Conservation (phyloP, 1,139 yeast genomes). For the Entelexis sorbosivorans region DNA sequence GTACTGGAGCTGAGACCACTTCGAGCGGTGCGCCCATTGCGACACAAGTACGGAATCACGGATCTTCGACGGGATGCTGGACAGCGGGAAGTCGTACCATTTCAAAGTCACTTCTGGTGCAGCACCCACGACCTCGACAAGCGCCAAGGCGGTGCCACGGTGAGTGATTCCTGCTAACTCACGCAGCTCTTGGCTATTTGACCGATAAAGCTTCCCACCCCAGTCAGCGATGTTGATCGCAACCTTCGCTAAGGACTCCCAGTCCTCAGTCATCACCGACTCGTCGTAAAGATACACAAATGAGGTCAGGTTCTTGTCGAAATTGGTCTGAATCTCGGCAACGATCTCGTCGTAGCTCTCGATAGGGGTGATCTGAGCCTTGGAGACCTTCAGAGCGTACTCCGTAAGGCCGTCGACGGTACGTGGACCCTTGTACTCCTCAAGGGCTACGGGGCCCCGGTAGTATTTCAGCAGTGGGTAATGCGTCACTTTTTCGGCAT, state of each 20-base stretch:
- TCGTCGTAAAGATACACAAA: constrained; percentile 34
- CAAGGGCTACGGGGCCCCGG: constrained; percentile 27
- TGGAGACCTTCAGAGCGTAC: constrained; percentile 18
- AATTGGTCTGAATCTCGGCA: constrained; percentile 11
- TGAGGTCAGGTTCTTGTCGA: constrained; percentile 20
- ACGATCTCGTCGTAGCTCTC: constrained; percentile 12
- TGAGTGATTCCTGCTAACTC: constrained; percentile 21
- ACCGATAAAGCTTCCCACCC: constrained; percentile 29
- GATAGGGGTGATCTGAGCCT: constrained; percentile 20
- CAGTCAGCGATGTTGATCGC: constrained; percentile 30
- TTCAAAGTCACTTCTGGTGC: constrained; percentile 9
- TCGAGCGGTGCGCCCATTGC: constrained; percentile 17
- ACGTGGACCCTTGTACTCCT: constrained; percentile 26
- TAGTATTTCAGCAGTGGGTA: constrained; percentile 31
- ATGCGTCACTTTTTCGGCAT: constrained; percentile 26
- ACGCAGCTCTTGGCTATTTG: constrained; percentile 28
- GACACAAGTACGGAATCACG: constrained; percentile 17
- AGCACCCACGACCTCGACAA: constrained; percentile 13
- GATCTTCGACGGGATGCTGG: constrained; percentile 19
- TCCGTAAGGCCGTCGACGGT: constrained; percentile 13
- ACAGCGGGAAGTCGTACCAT: constrained; percentile 18
- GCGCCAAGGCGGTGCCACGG: constrained; percentile 20
- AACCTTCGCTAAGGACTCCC: constrained; percentile 31
- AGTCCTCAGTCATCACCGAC: constrained; percentile 33
- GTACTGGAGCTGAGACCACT: constrained; percentile 13